A percentile compares a stretch with the other conserved stretches of the same genome.
These are phyloP conservation scores for Russula griseocarnosa DNA, from an alignment of 768 basidiomycete species.

Conservation along the genomic window DNA sequence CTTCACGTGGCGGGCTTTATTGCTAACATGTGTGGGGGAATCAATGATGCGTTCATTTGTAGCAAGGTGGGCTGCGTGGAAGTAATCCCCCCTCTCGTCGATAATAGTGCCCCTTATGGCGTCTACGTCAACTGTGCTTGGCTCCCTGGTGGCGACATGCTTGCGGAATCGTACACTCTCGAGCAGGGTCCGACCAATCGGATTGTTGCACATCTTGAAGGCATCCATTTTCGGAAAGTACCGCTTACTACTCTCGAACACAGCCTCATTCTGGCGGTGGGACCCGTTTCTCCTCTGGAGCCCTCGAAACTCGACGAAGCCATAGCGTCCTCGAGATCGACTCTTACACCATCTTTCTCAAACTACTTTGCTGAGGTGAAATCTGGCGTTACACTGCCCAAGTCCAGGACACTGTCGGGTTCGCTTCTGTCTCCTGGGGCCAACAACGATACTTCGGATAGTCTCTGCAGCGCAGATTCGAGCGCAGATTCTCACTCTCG, in stretches of 20 bases:
- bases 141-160: constrained; percentile 43
- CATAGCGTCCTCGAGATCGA: background rate
- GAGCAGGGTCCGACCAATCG: constrained; percentile 36
- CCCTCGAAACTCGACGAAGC: background rate
- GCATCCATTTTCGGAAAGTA: constrained; percentile 57
- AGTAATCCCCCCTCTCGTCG: constrained; percentile 43
- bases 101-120: constrained; percentile 42
- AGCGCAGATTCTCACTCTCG: background rate
- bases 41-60: constrained; percentile 62
- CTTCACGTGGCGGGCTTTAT: constrained; percentile 70
- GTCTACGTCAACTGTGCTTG: constrained; percentile 50
- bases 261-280: constrained; percentile 40
- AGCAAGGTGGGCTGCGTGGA: constrained; percentile 48
- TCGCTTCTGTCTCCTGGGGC: background rate
- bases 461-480: background rate
- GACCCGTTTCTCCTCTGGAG: background rate
- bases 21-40: constrained; percentile 51
- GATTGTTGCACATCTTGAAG: constrained; percentile 55
- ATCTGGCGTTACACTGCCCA: background rate
- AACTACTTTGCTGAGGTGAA: background rate
- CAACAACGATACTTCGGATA: background rate
- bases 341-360: background rate
- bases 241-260: constrained; percentile 48
- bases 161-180: constrained; percentile 52
- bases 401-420: background rate